Conservation (phyloP, 176 grass and related monocot species). For the Pontederia crassipes region DNA sequence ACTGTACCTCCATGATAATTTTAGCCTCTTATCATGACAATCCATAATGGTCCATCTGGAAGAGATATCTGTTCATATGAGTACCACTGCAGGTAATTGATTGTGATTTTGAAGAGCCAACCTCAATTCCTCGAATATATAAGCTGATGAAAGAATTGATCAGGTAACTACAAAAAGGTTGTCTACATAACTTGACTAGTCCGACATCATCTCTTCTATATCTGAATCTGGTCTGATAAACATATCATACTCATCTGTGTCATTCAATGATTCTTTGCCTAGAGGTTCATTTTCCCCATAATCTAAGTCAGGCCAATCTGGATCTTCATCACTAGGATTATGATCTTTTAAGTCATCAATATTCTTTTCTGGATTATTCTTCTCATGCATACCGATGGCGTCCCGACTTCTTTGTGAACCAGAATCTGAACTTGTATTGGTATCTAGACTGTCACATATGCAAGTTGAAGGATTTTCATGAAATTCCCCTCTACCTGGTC, state of each 20-base stretch:
- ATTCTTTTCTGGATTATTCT: background rate
- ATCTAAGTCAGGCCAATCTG: conserved; percentile 21
- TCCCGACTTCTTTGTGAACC: conserved; percentile 3
- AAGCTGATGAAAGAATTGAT: too few species aligned
- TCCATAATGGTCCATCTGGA: too few species aligned
- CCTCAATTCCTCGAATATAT: too few species aligned
- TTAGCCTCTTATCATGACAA: too few species aligned
- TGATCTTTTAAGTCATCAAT: conserved; percentile 14
- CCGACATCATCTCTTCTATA: conserved; percentile 29
- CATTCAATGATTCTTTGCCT: conserved; percentile 18
- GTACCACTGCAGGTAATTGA: too few species aligned
- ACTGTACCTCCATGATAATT: too few species aligned
- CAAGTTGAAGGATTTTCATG: conserved; percentile 60
- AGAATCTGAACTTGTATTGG: conserved; percentile 5
- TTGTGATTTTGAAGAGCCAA: too few species aligned
- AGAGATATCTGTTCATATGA: too few species aligned
- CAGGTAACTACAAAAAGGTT: too few species aligned
- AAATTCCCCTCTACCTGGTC: conserved; percentile 61
- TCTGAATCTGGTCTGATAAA: conserved; percentile 36
- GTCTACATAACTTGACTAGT: conserved; percentile 20
- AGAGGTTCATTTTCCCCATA: conserved; percentile 26
- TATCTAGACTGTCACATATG: conserved; percentile 44
- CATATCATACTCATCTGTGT: conserved; percentile 26
- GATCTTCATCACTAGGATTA: conserved; percentile 22
- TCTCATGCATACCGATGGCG: background rate